A percentile compares a stretch with the other conserved stretches of the same genome.
These are phyloP conservation scores for Blastobotrys elegans DNA, from an alignment of 1,139 yeast species.

Conservation along the genomic window DNA sequence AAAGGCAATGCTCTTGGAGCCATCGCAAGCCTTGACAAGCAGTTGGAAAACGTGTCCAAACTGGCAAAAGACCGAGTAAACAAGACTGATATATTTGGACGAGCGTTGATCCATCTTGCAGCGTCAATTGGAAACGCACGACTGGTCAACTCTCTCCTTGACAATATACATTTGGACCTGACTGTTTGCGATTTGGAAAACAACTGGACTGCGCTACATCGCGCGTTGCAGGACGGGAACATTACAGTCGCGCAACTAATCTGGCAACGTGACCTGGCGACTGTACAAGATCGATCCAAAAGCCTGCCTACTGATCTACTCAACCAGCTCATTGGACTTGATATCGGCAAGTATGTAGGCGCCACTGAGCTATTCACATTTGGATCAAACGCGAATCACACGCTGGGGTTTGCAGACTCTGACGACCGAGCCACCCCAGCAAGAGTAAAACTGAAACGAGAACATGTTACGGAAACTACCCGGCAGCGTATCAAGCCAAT, in stretches of 20 bases:
- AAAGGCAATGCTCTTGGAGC: neutral
- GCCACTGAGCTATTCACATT: conserved; percentile 58
- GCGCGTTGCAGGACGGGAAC: conserved; percentile 56
- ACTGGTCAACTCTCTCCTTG: conserved; percentile 37
- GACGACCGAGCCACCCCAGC: conserved; percentile 47
- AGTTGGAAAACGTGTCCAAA: conserved; percentile 23
- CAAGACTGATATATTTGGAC: conserved; percentile 66
- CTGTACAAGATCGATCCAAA: conserved; percentile 63
- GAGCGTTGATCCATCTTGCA: conserved; percentile 59
- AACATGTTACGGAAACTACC: conserved; percentile 15
- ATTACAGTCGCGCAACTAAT: conserved; percentile 48
- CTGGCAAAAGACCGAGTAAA: conserved; percentile 42
- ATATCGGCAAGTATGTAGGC: conserved; percentile 23
- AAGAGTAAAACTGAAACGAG: conserved; percentile 23
- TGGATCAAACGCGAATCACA: conserved; percentile 64
- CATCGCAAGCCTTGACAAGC: neutral
- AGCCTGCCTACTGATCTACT: conserved; percentile 42
- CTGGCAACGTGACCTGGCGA: conserved; percentile 27
- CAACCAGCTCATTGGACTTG: conserved; percentile 14
- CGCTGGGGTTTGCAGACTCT: conserved; percentile 64
- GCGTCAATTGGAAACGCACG: conserved; percentile 43
- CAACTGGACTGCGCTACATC: conserved; percentile 81
- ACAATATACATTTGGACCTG: conserved; percentile 43
- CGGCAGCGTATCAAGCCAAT: conserved; percentile 23
- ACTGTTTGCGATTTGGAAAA: conserved; percentile 60